Base-by-base conservation (phyloP, 2,329 filamentous ascomycete species). In the Xylariaceae sp. region DNA sequence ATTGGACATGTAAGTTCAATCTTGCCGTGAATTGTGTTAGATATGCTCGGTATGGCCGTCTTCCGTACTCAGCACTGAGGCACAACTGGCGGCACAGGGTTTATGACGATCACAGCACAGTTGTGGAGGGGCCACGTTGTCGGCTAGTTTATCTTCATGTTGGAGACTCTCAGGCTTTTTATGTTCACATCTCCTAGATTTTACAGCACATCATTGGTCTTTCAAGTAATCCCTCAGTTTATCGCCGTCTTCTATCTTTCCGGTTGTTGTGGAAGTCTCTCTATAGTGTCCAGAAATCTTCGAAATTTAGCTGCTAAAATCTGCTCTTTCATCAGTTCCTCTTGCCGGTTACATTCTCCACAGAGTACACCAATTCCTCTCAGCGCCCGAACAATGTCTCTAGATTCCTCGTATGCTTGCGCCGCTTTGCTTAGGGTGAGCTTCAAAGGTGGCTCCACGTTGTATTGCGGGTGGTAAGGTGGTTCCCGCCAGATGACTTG, bases 401-500 rank as follows among this genome's bases (percentile, higher is more conserved):
- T 17, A 16, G 17, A 40, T 47, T 46, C 24, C 34, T 36, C 23
- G 23, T 46, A 29, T 34, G 29, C 43, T 41, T 17, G 8, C 21
- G 9, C 34, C 28, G 41, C 54, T 43, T 39, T 26, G 19, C 39
- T 34, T 36, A 16, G 29, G 9, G 36, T 7, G 2, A 31, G 29
- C 16, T 46, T 53, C 17, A 45, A 31, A 14, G 23, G 50, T 14
- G 33, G 23, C 33, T 45, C 29, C 23, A 29, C 21, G 8, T 53
- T 46, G 33, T 23, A 47, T 19, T 19, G 34, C 17, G 43, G 51
- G 19, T 43, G 43, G 16, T 43, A 50, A 36, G 36, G 29, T 17
- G n/a, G 34, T 46, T 46, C 40, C 16, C 24, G 28, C 53, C 46
- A 51, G 36, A 45, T 31, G 24, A 39, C 29, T 37, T 39, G 24